phyloP scores from a whole-genome alignment of 768 basidiomycete species.

The Suillus subalutaceus region DNA sequence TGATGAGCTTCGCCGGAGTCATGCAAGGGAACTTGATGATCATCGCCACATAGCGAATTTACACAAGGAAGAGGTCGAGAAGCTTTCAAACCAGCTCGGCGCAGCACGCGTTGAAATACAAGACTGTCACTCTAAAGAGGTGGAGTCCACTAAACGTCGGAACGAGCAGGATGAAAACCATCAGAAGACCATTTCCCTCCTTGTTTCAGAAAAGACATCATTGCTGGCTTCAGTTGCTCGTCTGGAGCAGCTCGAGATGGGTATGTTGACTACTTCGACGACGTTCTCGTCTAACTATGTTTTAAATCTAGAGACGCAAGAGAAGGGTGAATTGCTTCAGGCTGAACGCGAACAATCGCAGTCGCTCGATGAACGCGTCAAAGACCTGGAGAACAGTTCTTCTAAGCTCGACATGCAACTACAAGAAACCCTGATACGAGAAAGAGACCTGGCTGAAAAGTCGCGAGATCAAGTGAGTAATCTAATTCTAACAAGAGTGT shows the following conservation, averaged over 20 bases:
- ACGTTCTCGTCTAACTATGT: not conserved
- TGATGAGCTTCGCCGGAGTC: conserved; percentile 17
- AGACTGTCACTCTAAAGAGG: conserved; percentile 19
- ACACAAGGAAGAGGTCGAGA: conserved; percentile 11
- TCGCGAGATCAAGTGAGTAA: conserved; percentile 34
- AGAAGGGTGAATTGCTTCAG: conserved; percentile 43
- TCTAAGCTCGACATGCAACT: conserved; percentile 45
- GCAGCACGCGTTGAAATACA: conserved; percentile 24
- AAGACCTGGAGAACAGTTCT: conserved; percentile 43
- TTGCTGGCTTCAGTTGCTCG: conserved; percentile 60
- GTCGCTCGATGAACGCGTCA: conserved; percentile 45
- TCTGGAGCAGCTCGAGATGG: conserved; percentile 58
- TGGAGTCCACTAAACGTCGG: conserved; percentile 19
- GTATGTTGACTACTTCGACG: conserved; percentile 42
- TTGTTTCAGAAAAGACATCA: conserved; percentile 73
- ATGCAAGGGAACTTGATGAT: conserved; percentile 3
- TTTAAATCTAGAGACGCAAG: conserved; percentile 43
- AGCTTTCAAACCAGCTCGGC: conserved; percentile 19
- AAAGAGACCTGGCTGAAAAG: conserved; percentile 51
- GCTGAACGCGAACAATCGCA: conserved; percentile 44
- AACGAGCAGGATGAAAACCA: conserved; percentile 52
- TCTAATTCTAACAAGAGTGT: not conserved
- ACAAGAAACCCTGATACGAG: conserved; percentile 40
- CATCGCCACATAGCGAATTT: not conserved
- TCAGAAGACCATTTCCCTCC: conserved; percentile 72